Evolutionary conservation across 495 filamentous ascomycete species (phyloP), one percentile per base, ranked within the genome.

Genomic region (Filosporella fistucella): DNA sequence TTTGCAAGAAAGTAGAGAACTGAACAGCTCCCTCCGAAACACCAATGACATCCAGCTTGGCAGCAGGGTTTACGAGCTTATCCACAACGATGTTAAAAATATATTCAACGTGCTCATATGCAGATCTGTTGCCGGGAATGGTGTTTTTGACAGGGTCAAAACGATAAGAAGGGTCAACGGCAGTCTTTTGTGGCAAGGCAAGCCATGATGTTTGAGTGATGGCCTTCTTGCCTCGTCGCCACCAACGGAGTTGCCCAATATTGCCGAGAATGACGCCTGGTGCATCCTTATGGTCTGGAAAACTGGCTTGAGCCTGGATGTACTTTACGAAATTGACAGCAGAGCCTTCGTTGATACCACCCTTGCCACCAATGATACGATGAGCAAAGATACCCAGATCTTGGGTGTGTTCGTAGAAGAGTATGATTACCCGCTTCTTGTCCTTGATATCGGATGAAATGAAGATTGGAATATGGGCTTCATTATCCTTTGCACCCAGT

Each of bases 331-430:
- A 67, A 24, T 73, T 63, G 25, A 91, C 61, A 22, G 77, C 72
- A 3, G 83, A 86, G 20, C 87, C 89, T 4, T 69, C 68, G 55
- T 81, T 68, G 55, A 94, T 71, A 34, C 85, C 78, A 2, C 77
- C 76, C 0, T 58, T 51, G 2, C 74, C 64, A 45, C 78, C 72
- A 16, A 84, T 60, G 6, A 76, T 68, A 12, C 88, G 83, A 57
- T 85, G 84, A 5, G 88, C 76, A 54, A 88, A 78, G 41, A 91
- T 68, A 3, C 86, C 88, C 3, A 93, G 69, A 42, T 91, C 82
- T 56, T 94, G 85, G 10, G 45, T 52, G 1, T 72, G 59, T 48
- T 91, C 83, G 48, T 85, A 84, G 52, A 94, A 75, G 44, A 93
- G 68, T 43, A 95, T 62, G n/a, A 94, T 65, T 9, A 95, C 66